Evolutionary conservation across 257 asterid genomes (phyloP).

Genomic region (Parsonsia alboflavescens): DNA sequence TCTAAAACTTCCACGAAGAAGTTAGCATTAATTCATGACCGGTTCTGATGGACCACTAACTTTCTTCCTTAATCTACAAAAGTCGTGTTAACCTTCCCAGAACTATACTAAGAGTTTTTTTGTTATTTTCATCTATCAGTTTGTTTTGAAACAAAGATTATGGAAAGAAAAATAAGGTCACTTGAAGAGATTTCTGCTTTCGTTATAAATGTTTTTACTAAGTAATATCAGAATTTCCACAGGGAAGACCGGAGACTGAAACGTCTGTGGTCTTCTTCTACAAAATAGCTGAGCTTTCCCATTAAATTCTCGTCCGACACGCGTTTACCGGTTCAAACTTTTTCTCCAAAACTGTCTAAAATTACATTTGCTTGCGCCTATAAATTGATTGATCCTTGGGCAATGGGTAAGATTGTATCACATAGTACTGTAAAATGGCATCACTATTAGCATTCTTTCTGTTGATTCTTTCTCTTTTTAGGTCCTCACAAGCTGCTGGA

Average conservation of each 20-base stretch:
- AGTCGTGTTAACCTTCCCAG: not conserved
- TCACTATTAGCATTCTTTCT: constrained; percentile 14
- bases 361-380: constrained; percentile 1
- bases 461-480: constrained; percentile 18
- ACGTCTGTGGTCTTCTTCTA: not conserved
- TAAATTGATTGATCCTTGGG: not conserved
- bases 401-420: not conserved
- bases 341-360: not conserved
- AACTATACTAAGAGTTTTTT: not conserved
- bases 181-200: not conserved
- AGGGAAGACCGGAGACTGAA: not conserved
- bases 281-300: not conserved
- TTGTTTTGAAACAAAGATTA: not conserved
- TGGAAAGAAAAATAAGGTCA: not conserved
- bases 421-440: constrained; percentile 3
- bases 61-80: not conserved
- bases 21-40: not conserved
- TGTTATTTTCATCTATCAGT: not conserved
- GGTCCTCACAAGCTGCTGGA: constrained; percentile 20
- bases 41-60: constrained; percentile 1
- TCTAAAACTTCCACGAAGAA: not conserved
- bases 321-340: not conserved
- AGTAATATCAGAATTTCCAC: no score
- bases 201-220: no score
- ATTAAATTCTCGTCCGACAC: not conserved